phyloP scores from a whole-genome alignment of 1,284 basidiomycete species.

The Taiwanofungus camphoratus region DNA sequence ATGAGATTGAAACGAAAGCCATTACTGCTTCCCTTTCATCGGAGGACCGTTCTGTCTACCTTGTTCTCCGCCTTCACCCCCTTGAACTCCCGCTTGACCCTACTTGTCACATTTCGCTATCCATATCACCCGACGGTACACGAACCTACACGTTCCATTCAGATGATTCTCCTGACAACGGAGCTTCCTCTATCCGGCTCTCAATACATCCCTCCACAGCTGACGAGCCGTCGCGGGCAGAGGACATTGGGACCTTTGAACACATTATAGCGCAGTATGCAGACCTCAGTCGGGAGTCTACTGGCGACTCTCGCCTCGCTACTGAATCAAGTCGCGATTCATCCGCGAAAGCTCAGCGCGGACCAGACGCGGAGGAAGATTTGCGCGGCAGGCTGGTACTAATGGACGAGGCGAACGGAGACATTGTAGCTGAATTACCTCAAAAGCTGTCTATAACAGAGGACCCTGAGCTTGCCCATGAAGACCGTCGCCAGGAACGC shows the following conservation, averaged over 20 bases:
- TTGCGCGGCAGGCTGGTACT: constrained; percentile 67
- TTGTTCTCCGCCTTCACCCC: constrained; percentile 54
- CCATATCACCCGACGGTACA: constrained; percentile 29
- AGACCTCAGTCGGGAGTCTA: constrained; percentile 27
- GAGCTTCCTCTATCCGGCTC: constrained; percentile 31
- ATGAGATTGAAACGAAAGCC: constrained; percentile 7
- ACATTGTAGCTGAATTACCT: constrained; percentile 71
- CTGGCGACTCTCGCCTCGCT: too few relatives aligned
- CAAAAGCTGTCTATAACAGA: constrained; percentile 52
- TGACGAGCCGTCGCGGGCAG: constrained; percentile 33
- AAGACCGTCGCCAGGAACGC: constrained; percentile 22
- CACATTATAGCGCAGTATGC: constrained; percentile 66
- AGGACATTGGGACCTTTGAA: constrained; percentile 69
- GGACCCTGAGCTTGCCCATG: constrained; percentile 36
- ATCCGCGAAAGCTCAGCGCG: too few relatives aligned
- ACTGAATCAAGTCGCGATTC: too few relatives aligned
- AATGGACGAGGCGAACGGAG: constrained; percentile 69
- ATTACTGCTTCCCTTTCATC: constrained; percentile 1
- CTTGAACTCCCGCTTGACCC: constrained; percentile 59
- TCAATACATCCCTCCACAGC: constrained; percentile 32
- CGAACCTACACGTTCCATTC: constrained; percentile 34
- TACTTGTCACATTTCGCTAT: constrained; percentile 34
- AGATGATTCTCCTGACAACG: constrained; percentile 8
- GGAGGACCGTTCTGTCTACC: constrained; percentile 45
- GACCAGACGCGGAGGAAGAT: constrained; percentile 39